phyloP scores from a whole-genome alignment of 2,329 filamentous ascomycete genomes.

The Madurella mycetomatis region DNA sequence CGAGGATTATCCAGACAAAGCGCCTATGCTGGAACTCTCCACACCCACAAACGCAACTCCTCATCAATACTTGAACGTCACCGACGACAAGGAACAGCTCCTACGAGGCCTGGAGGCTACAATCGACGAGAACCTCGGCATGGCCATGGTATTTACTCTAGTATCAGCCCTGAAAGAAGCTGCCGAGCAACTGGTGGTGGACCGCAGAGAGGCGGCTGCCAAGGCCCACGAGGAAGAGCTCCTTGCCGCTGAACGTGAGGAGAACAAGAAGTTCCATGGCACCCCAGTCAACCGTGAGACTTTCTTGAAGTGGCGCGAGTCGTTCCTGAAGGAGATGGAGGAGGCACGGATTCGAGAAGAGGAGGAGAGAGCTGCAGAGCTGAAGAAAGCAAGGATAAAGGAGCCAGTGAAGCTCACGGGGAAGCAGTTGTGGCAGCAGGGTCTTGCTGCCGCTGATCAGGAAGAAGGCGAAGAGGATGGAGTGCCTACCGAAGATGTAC shows the following conservation, averaged over 20 bases:
- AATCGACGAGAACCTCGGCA: slow-evolving; percentile 89
- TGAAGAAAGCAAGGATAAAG: slow-evolving; percentile 73
- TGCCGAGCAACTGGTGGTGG: slow-evolving; percentile 77
- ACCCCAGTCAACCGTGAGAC: slow-evolving; percentile 81
- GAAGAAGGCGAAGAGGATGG: slow-evolving; percentile 63
- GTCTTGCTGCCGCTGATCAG: slow-evolving; percentile 62
- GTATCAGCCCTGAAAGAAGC: slow-evolving; percentile 83
- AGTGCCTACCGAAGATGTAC: slow-evolving; percentile 54
- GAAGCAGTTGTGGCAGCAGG: slow-evolving; percentile 72
- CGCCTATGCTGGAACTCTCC: slow-evolving; percentile 76
- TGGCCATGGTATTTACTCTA: slow-evolving; percentile 95
- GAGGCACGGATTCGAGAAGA: slow-evolving; percentile 64
- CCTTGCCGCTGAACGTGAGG: slow-evolving; percentile 70
- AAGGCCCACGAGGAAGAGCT: slow-evolving; percentile 53
- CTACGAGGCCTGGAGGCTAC: slow-evolving; percentile 67
- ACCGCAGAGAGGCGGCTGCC: slow-evolving; percentile 63
- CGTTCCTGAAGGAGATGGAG: slow-evolving; percentile 75
- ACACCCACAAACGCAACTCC: slow-evolving; percentile 64
- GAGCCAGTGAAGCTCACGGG: slow-evolving; percentile 70
- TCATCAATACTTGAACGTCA: slow-evolving; percentile 72
- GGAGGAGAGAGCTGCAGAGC: slow-evolving; percentile 76
- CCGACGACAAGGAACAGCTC: slow-evolving; percentile 71
- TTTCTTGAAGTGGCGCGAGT: slow-evolving; percentile 77
- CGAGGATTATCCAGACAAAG: slow-evolving; percentile 83
- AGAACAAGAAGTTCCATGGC: slow-evolving; percentile 96